phyloP scores from a whole-genome alignment of 139 green algal species.

The Picochlorum sp. region DNA sequence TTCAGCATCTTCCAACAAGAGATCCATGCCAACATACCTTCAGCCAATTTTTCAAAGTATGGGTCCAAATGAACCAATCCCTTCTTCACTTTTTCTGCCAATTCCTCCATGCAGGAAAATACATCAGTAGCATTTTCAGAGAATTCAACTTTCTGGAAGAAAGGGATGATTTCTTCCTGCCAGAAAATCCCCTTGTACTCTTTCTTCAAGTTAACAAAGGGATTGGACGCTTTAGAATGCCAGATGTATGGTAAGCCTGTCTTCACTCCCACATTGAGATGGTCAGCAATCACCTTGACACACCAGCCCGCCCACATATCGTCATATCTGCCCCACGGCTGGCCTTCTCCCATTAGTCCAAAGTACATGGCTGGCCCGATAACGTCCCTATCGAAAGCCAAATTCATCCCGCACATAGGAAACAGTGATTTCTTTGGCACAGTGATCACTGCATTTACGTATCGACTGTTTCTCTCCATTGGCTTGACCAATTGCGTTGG shows the following conservation, averaged over 20 bases:
- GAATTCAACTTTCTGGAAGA: conserved; percentile 75
- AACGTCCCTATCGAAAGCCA: conserved; percentile 79
- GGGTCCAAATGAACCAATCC: conserved; percentile 76
- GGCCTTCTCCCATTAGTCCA: conserved; percentile 92
- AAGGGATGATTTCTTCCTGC: conserved; percentile 90
- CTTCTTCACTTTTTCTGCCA: conserved; percentile 68
- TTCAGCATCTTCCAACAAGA: conserved; percentile 70
- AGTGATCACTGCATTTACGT: conserved; percentile 91
- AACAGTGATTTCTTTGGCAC: conserved; percentile 90
- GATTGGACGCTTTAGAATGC: conserved; percentile 94
- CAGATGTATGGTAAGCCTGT: conserved; percentile 95
- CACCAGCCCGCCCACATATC: conserved; percentile 99
- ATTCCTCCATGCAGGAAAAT: conserved; percentile 70
- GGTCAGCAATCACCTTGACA: conserved; percentile 83
- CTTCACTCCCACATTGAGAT: conserved; percentile 86
- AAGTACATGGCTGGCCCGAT: conserved; percentile 97
- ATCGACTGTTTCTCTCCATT: conserved; percentile 83
- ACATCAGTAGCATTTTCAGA: conserved; percentile 41
- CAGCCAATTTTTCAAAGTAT: conserved; percentile 90
- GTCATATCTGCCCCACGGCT: conserved; percentile 90
- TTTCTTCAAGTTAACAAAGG: conserved; percentile 93
- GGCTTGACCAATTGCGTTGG: conserved; percentile 97
- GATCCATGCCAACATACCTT: conserved; percentile 89
- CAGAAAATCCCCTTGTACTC: conserved; percentile 99
- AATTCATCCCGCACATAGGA: conserved; percentile 98